Conservation (phyloP, 257 asterid genomes). For the Solanum medicagineum region DNA sequence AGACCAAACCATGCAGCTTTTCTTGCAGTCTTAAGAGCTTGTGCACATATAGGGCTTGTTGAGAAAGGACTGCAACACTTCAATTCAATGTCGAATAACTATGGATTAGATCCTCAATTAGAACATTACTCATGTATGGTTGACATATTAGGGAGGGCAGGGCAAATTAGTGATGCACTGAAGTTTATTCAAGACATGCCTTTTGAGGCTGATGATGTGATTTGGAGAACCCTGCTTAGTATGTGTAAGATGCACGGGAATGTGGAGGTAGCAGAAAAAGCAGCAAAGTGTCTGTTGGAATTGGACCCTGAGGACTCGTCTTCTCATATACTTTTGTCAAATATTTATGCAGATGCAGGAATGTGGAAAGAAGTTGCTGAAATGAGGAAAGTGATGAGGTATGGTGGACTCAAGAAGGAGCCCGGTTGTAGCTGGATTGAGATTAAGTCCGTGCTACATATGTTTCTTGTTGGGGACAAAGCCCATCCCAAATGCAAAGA, state of each 20-base stretch:
- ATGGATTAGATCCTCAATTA: constrained; percentile 54
- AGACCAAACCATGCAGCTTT: constrained; percentile 78
- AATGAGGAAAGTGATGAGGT: constrained; percentile 63
- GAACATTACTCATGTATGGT: constrained; percentile 93
- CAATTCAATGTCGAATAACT: constrained; percentile 36
- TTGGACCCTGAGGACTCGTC: constrained; percentile 75
- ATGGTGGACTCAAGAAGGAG: constrained; percentile 50
- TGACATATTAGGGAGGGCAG: constrained; percentile 64
- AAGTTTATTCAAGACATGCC: constrained; percentile 77
- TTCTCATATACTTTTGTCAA: constrained; percentile 60
- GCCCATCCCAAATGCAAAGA: constrained; percentile 68
- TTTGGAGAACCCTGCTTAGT: constrained; percentile 84
- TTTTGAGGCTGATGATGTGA: constrained; percentile 62
- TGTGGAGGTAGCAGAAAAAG: constrained; percentile 76
- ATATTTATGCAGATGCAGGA: constrained; percentile 71
- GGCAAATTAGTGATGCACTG: constrained; percentile 45
- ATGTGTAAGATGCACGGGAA: constrained; percentile 65
- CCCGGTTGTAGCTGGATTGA: constrained; percentile 96
- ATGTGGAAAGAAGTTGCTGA: constrained; percentile 73
- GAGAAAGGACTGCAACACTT: constrained; percentile 53
- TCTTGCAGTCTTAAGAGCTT: constrained; percentile 84
- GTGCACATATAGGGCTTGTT: constrained; percentile 70
- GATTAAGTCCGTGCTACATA: constrained; percentile 66
- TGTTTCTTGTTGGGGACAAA: constrained; percentile 80
- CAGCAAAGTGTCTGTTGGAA: constrained; percentile 48